Evolutionary conservation across 768 basidiomycete species (phyloP), one percentile per base, ranked within the genome.

Genomic region (Tricholoma furcatifolium): DNA sequence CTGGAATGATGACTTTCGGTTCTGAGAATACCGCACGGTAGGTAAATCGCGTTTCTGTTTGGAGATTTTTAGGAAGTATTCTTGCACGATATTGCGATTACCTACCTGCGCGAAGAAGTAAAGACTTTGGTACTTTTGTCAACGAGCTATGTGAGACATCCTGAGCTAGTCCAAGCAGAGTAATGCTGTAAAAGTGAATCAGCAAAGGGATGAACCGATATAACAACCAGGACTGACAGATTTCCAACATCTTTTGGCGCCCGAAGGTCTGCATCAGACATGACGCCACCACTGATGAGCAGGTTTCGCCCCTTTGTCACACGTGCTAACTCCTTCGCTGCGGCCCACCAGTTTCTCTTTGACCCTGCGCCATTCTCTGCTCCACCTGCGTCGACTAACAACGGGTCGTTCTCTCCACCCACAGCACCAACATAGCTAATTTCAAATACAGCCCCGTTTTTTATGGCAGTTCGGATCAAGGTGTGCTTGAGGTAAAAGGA

Each of bases 401-500:
- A 59, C 0, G 74, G 53, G 42, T 84, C 82, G 17, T 77, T 74
- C 43, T 84, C 83, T 1, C 80, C 84, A 1, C 84, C 83, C 0
- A 93, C 67, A 0, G 88, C 87, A 12, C 88, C 87, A 0, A 82
- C 83, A 55, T 93, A 93, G 57, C 76, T 78, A 42, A 94, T 80
- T 67, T 93, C 92, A 61, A 95, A 93, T 0, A 85, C 85, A 0
- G 85, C 86, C 8, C 92, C 92, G 56, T 91, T 90, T 59, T 85
- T 86, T 21, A 91, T 74, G 1, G 93, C 90, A 0, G 87, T 86
- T 40, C 89, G 82, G 30, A 93, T 79, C 43, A 92, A 74, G 0
- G 92, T 93, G 62, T 92, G 91, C 62, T 89, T 92, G 62, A 94
- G 76, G 58, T 87, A 79, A 64, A 87, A 94, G 1, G 89, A 84